Evolutionary conservation across 257 asterid genomes (phyloP), one percentile per base, ranked within the genome.

Genomic region (Plantago major): DNA sequence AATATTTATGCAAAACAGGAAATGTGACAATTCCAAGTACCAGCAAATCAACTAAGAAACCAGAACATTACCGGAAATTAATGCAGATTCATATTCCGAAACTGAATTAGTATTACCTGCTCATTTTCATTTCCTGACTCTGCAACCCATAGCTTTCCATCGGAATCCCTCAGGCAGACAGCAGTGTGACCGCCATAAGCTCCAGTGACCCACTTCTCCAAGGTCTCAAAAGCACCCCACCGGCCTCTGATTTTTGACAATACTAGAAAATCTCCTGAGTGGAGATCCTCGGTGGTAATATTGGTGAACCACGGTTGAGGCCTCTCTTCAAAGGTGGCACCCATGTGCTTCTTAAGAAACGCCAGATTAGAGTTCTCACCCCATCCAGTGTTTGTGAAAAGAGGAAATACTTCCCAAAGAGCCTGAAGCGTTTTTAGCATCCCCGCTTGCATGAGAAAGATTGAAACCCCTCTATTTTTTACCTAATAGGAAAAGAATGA

Each of bases 211-310:
- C 96, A 88, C 76, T 88, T 91, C 77, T 91, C 98, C 5, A 86
- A 60, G 19, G 98, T 84, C 87, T 91, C 95, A 58, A 91, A 85
- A 47, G 84, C 98, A 50, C 98, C 98, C 95, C 94, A 88, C 44
- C 86, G 77, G 46, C 98, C 98, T 62, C 85, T 79, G 44, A 91
- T 81, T 71, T 91, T 91, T 37, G 98, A 91, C 64, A 91, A 55
- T 0, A 83, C 94, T 26, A 91, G 80, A 57, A 88, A 89, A 78
- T 88, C 96, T 37, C 96, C 95, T 19, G 98, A 87, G 64, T 87
- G 88, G 67, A 90, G 79, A 30, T 85, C 88, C n/a, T 78, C 94
- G 30, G 51, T 67, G 9, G 73, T 77, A 65, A 87, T 57, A 65
- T 80, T 85, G 47, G 94, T 79, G 33, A 80, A 82, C 93, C 94